Evolutionary conservation across 192 early-diverging fungal species (phyloP).

Genomic region (Podila verticillata): DNA sequence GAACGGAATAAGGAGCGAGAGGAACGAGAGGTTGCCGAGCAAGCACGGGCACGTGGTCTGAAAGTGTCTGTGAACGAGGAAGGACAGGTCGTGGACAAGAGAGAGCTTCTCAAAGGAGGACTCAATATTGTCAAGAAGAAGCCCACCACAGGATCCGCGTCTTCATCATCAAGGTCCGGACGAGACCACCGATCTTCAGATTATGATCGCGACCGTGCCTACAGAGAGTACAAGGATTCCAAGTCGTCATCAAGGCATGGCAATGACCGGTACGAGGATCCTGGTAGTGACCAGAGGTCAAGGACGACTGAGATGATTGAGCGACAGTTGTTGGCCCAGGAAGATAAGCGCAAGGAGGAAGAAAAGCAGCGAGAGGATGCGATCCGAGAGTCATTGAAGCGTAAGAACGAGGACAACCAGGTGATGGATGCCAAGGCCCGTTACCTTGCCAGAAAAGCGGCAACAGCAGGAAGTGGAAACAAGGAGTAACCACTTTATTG

Average conservation of each 20-base stretch:
- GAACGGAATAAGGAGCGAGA: slow-evolving; percentile 16
- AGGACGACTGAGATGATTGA: slow-evolving; percentile 59
- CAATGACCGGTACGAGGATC: slow-evolving; percentile 10
- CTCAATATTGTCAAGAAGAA: slow-evolving; percentile 68
- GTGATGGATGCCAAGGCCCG: slow-evolving; percentile 61
- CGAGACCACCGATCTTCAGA: slow-evolving; percentile 21
- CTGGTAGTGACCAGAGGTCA: slow-evolving; percentile 34
- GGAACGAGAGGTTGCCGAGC: slow-evolving; percentile 43
- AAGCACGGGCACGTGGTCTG: slow-evolving; percentile 56
- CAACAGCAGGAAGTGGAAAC: slow-evolving; percentile 8
- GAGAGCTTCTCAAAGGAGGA: slow-evolving; percentile 73
- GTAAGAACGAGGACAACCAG: slow-evolving; percentile 59
- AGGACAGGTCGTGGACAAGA: slow-evolving; percentile 79
- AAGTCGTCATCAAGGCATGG: slow-evolving; percentile 47
- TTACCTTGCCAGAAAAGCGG: slow-evolving; percentile 61
- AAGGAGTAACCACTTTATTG: not conserved
- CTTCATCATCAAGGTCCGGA: slow-evolving; percentile 18
- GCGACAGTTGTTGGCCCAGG: slow-evolving; percentile 60
- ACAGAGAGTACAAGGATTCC: slow-evolving; percentile 56
- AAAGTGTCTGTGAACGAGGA: slow-evolving; percentile 73
- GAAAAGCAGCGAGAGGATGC: slow-evolving; percentile 60
- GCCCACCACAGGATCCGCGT: not conserved
- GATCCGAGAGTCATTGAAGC: slow-evolving; percentile 48
- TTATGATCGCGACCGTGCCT: slow-evolving; percentile 48
- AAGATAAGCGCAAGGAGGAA: slow-evolving; percentile 59